Evolutionary conservation across 1,139 yeast species (phyloP).

Genomic region (Yamadazyma songkhlaensis): DNA sequence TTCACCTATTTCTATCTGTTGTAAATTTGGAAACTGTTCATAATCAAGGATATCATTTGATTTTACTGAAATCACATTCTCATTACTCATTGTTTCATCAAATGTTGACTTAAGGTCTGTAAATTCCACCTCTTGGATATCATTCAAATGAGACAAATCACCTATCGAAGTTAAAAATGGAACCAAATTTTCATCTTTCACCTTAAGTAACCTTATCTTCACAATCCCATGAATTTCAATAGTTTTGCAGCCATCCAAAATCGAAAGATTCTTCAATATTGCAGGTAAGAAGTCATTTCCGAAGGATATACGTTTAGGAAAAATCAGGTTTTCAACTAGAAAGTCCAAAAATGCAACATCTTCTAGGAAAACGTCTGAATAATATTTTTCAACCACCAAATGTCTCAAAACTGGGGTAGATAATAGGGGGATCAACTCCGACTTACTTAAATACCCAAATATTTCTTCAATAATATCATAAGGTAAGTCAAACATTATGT

Average conservation of each 20-base stretch:
- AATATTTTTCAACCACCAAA: not conserved
- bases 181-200: not conserved
- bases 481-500: not conserved
- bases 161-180: not conserved
- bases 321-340: not conserved
- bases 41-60: not conserved
- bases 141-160: not conserved
- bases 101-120: not conserved
- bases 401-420: constrained; percentile 1
- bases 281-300: no score
- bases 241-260: no score
- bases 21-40: not conserved
- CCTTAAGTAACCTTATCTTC: no score
- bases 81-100: not conserved
- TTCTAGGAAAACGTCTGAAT: not conserved
- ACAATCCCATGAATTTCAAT: no score
- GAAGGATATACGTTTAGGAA: not conserved
- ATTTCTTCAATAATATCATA: constrained; percentile 1
- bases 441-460: not conserved
- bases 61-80: not conserved
- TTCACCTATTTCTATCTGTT: not conserved
- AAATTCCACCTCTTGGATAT: not conserved
- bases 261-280: no score
- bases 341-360: not conserved
- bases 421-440: not conserved